phyloP scores from a whole-genome alignment of 202 grass and related monocot species.

The Digitaria exilis region DNA sequence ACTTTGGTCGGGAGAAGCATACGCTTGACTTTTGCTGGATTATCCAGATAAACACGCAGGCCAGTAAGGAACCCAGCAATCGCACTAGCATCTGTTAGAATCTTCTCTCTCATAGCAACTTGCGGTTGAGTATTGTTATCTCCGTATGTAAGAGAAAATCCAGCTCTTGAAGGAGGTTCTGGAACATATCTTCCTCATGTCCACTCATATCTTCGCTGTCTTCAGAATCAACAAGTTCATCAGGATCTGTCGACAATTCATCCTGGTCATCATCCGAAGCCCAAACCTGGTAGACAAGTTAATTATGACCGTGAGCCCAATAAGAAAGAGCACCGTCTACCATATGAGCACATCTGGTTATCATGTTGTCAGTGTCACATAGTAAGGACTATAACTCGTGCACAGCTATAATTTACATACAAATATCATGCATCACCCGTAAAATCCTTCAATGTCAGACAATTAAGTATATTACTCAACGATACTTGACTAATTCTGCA shows the following conservation, averaged over 20 bases:
- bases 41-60: constrained; percentile 85
- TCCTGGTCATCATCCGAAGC: constrained; percentile 94
- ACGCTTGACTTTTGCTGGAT: constrained; percentile 84
- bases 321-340: constrained; percentile 12
- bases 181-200: constrained; percentile 82
- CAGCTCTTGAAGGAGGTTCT: constrained; percentile 72
- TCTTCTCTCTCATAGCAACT: constrained; percentile 77
- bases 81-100: constrained; percentile 78
- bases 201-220: constrained; percentile 74
- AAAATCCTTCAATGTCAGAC: constrained; percentile 27
- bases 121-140: constrained; percentile 69
- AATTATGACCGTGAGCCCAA: constrained; percentile 29
- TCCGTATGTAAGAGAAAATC: constrained; percentile 77
- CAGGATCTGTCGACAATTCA: constrained; percentile 78
- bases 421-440: constrained; percentile 30
- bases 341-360: constrained; percentile 30
- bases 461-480: constrained; percentile 17
- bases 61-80: constrained; percentile 89
- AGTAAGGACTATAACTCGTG: constrained; percentile 21
- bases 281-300: constrained; percentile 68
- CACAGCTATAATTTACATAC: constrained; percentile 9
- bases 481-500: constrained; percentile 3
- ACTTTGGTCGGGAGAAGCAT: constrained; percentile 84
- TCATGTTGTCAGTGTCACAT: not conserved
- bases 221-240: constrained; percentile 83